Conservation (phyloP, 2,329 filamentous ascomycete species). For the Xylaria multiplex region DNA sequence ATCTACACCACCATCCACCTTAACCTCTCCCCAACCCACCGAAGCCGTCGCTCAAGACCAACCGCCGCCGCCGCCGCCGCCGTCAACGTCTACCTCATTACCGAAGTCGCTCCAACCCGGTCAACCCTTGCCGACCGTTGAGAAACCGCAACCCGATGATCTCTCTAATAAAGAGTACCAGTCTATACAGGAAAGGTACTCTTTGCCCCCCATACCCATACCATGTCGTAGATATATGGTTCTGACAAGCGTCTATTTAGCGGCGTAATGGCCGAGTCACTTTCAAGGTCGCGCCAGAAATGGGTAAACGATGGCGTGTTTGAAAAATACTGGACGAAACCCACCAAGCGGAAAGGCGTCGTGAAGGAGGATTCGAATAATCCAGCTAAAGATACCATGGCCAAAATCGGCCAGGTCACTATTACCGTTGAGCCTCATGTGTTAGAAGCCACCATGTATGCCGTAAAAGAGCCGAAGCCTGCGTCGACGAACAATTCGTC, state of each 20-base stretch:
- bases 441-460: constrained; percentile 78
- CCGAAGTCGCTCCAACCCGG: constrained; percentile 72
- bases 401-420: constrained; percentile 76
- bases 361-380: constrained; percentile 72
- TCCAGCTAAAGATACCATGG: constrained; percentile 76
- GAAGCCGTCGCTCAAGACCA: constrained; percentile 50
- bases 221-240: constrained; percentile 23
- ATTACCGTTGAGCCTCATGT: constrained; percentile 84
- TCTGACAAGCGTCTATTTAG: constrained; percentile 54
- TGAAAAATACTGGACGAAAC: constrained; percentile 81
- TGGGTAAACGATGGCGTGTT: constrained; percentile 79
- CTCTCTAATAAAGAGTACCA: constrained; percentile 75
- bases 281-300: constrained; percentile 76
- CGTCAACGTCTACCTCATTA: constrained; percentile 50
- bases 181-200: constrained; percentile 75
- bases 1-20: constrained; percentile 50
- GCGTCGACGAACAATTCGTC: constrained; percentile 51
- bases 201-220: constrained; percentile 23
- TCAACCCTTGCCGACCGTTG: constrained; percentile 76
- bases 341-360: constrained; percentile 73
- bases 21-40: constrained; percentile 50
- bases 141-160: constrained; percentile 71
- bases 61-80: constrained; percentile 11
- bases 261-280: constrained; percentile 78
- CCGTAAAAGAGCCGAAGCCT: constrained; percentile 72